Percentiles rank a stretch among this genome's conserved stretches.
Conservation (phyloP, 2,329 filamentous ascomycete species). For the Pyricularia sp. region DNA sequence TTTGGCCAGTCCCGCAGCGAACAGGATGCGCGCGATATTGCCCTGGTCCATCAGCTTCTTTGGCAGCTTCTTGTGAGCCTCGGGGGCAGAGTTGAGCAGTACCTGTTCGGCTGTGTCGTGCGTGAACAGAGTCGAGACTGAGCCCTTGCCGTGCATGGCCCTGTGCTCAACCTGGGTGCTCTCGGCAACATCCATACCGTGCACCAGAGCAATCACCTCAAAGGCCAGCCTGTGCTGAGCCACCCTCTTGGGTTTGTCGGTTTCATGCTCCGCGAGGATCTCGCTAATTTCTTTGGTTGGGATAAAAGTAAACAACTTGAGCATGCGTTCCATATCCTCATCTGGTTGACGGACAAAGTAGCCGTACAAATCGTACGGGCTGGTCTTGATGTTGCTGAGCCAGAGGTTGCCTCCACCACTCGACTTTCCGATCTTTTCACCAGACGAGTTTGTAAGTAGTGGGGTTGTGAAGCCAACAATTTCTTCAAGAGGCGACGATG, state of each 20-base stretch:
- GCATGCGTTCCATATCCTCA: conserved; percentile 63
- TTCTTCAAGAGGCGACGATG: conserved; percentile 17
- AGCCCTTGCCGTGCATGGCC: conserved; percentile 30
- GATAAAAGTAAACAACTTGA: conserved; percentile 86
- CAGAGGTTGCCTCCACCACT: conserved; percentile 78
- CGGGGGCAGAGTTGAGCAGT: conserved; percentile 31
- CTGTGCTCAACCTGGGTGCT: conserved; percentile 44
- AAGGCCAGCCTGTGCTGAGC: conserved; percentile 75
- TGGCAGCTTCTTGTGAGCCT: conserved; percentile 46
- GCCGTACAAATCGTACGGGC: conserved; percentile 74
- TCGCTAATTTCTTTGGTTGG: conserved; percentile 53
- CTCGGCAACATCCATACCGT: conserved; percentile 53
- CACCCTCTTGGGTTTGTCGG: conserved; percentile 55
- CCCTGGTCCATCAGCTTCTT: conserved; percentile 37
- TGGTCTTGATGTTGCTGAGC: conserved; percentile 74
- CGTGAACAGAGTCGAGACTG: conserved; percentile 3
- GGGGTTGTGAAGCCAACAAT: conserved; percentile 86
- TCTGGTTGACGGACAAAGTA: conserved; percentile 81
- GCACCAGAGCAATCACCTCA: conserved; percentile 70
- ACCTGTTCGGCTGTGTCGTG: conserved; percentile 10
- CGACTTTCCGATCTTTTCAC: conserved; percentile 89
- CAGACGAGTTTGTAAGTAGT: conserved; percentile 70
- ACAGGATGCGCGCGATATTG: conserved; percentile 45
- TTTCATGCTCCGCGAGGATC: conserved; percentile 54
- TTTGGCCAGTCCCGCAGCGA: conserved; percentile 42